Evolutionary conservation across 2,329 filamentous ascomycete genomes (phyloP), one percentile per base, ranked within the genome.

Genomic region (Aspergillus viridinutans): DNA sequence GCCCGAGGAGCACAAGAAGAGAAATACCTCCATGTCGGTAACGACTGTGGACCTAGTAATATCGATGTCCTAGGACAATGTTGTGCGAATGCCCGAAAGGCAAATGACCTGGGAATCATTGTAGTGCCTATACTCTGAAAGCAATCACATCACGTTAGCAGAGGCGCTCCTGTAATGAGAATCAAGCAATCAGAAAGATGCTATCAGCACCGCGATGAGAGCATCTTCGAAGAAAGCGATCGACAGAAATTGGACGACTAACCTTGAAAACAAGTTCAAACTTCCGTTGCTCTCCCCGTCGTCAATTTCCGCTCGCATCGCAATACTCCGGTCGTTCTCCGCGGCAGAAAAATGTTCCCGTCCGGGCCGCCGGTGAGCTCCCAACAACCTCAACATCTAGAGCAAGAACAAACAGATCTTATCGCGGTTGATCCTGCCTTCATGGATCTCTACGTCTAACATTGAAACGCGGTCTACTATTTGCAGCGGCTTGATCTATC

Each of bases 291-390:
- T 47, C 23, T 47, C 21, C 23, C 43, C 23, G 14, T 47, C 43
- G 4, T 47, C 43, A 17, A 26, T 47, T 9, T 47, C 43, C 43
- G 43, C 43, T 26, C 43, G 50, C 43, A 50, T 47, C 53, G 52
- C 57, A 64, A 58, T 62, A 14, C 52, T 45, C 55, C 60, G 54
- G 60, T 61, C 58, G 57, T 65, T 65, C 61, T 65, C 59, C 54
- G 65, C 71, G 72, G 72, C 70, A 71, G 68, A 74, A 74, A 73
- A 73, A 74, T 72, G 61, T 73, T 73, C 72, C 72, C 61, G 67
- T 67, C 69, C 69, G 66, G 71, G 69, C 64, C 61, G 64, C 70
- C 72, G 71, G 72, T 72, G 70, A 73, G 68, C 67, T 71, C 69
- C 66, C 68, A 71, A 71, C 68, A 64, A 64, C 67, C 69, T 74